Conservation (phyloP, 345 rosid genomes). For the Kandelia obovata region DNA sequence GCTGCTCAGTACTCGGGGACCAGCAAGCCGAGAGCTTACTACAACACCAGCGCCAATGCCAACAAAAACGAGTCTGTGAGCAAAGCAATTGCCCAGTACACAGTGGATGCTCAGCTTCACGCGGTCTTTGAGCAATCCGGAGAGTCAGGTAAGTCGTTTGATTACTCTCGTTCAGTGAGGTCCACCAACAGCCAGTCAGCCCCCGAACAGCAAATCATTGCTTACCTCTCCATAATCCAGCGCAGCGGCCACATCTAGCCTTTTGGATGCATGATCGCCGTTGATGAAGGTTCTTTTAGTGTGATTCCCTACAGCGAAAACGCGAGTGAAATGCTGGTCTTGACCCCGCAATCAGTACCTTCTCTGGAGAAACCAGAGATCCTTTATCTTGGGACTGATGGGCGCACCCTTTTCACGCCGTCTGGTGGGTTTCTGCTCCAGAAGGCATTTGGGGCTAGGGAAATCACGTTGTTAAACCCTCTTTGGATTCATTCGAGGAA, state of each 20-base stretch:
- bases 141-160: conserved; percentile 80
- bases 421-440: conserved; percentile 60
- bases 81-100: conserved; percentile 93
- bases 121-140: conserved; percentile 93
- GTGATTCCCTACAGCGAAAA: conserved; percentile 80
- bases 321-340: conserved; percentile 83
- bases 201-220: conserved; percentile 81
- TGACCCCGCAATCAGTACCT: conserved; percentile 77
- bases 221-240: conserved; percentile 80
- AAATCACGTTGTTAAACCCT: conserved; percentile 84
- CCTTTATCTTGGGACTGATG: conserved; percentile 66
- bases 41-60: conserved; percentile 8
- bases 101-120: conserved; percentile 85
- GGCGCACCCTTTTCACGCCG: conserved; percentile 59
- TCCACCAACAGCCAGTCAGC: conserved; percentile 48
- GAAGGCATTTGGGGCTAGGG: conserved; percentile 80
- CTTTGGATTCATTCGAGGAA: conserved; percentile 83
- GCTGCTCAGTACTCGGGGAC: conserved; percentile 45
- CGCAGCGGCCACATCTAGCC: conserved; percentile 90
- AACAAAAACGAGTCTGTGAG: conserved; percentile 45
- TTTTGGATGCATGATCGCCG: conserved; percentile 82
- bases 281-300: conserved; percentile 60
- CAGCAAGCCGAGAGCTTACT: conserved; percentile 29
- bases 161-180: conserved; percentile 68
- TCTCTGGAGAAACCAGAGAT: conserved; percentile 65